Percentiles rank a stretch among this genome's conserved stretches.
phyloP scores from a whole-genome alignment of 2,329 filamentous ascomycete genomes.

The Fusarium scirpi region DNA sequence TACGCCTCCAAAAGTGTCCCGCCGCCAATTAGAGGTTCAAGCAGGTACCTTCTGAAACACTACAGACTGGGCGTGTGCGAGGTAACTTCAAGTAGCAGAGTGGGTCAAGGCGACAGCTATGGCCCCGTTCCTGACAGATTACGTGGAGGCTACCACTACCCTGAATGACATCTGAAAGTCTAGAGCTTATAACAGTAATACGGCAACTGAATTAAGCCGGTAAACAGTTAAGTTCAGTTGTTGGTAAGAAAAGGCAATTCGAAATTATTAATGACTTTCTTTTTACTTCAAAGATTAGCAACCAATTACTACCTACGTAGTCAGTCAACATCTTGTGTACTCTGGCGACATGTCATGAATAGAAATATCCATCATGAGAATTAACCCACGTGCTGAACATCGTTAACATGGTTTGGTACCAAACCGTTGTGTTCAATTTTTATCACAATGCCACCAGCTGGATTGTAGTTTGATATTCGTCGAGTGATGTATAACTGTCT shows the following conservation, averaged over 20 bases:
- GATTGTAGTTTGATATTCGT: not conserved
- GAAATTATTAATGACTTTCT: not conserved
- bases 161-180: constrained; percentile 10
- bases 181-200: not conserved
- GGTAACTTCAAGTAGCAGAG: constrained; percentile 16
- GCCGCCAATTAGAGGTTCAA: not conserved
- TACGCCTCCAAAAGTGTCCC: constrained; percentile 17
- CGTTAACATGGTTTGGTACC: not conserved
- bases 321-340: not conserved
- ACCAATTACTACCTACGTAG: too few species aligned
- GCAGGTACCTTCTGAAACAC: not conserved
- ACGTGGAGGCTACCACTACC: constrained; percentile 36
- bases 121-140: constrained; percentile 25
- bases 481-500: not conserved
- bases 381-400: not conserved
- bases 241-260: not conserved
- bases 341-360: not conserved
- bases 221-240: not conserved
- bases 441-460: not conserved
- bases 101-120: constrained; percentile 16
- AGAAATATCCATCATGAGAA: constrained; percentile 16
- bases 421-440: not conserved
- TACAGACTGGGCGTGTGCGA: fast-evolving
- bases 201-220: constrained; percentile 6
- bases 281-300: not conserved